These are phyloP conservation scores for Cercospora brassicicola DNA, from an alignment of 2,329 filamentous ascomycete species.

Conservation along the genomic window DNA sequence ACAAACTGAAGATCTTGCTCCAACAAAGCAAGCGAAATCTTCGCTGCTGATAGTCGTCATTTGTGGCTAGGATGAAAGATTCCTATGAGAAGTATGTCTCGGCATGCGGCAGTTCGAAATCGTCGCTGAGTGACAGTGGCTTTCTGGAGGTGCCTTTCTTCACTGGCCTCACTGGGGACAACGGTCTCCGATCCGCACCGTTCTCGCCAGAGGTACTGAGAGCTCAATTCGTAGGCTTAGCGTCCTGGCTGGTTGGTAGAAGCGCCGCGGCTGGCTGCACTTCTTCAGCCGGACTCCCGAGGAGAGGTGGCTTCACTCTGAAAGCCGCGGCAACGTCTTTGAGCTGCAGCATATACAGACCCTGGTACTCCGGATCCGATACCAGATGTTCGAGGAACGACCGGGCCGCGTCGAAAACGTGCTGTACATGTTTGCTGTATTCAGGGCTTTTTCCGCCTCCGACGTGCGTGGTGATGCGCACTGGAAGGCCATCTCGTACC, in stretches of 20 bases:
- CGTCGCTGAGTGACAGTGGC: not conserved
- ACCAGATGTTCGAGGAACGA: constrained; percentile 5
- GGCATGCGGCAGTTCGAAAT: constrained; percentile 18
- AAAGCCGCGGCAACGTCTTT: constrained; percentile 14
- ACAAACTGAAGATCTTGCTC: not conserved
- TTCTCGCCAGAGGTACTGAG: not conserved
- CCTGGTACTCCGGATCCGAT: constrained; percentile 2
- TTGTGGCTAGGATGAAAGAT: not conserved
- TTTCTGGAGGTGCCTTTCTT: not conserved
- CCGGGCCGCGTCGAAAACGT: constrained; percentile 5
- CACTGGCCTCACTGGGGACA: too few relatives aligned
- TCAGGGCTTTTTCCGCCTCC: constrained; percentile 2
- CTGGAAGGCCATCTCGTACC: constrained; percentile 7
- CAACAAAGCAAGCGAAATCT: not conserved
- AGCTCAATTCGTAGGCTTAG: not conserved
- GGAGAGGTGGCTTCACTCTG: not conserved
- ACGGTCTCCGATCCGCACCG: not conserved
- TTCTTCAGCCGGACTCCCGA: not conserved
- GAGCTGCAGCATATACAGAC: constrained; percentile 13
- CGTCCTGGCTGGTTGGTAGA: not conserved
- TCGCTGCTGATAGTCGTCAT: not conserved
- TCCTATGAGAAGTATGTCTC: constrained; percentile 14
- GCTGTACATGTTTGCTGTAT: constrained; percentile 15
- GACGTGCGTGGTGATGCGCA: constrained; percentile 10
- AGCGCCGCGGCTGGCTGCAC: not conserved